Evolutionary conservation across 2,329 filamentous ascomycete species (phyloP).

Genomic region (Torrubiella hemipterigena): DNA sequence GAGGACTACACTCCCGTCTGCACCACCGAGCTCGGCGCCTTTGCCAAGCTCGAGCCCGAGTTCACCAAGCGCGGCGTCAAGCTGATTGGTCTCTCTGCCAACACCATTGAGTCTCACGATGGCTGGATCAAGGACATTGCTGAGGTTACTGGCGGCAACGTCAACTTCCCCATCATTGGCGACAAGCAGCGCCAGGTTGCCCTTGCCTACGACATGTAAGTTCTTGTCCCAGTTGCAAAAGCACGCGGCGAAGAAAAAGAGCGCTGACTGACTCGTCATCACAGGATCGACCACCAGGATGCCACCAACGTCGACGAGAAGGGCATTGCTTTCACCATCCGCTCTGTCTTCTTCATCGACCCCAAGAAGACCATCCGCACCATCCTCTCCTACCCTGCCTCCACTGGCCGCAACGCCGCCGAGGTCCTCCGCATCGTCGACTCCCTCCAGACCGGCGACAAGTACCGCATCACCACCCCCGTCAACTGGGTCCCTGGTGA

Average conservation of each 20-base stretch:
- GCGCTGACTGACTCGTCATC: slow-evolving; percentile 4
- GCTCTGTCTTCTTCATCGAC: slow-evolving; percentile 90
- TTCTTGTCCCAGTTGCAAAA: slow-evolving; percentile 4
- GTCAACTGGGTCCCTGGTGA: slow-evolving; percentile 85
- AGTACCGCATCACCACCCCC: slow-evolving; percentile 76
- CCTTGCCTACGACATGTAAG: slow-evolving; percentile 66
- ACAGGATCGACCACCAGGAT: slow-evolving; percentile 66
- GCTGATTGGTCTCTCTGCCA: slow-evolving; percentile 83
- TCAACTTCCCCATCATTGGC: slow-evolving; percentile 70
- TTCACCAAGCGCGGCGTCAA: slow-evolving; percentile 81
- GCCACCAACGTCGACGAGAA: slow-evolving; percentile 70
- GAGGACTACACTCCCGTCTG: slow-evolving; percentile 91
- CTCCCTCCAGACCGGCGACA: slow-evolving; percentile 73
- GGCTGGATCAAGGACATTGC: slow-evolving; percentile 86
- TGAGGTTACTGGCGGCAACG: slow-evolving; percentile 59
- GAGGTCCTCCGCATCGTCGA: slow-evolving; percentile 72
- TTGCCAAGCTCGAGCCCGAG: slow-evolving; percentile 79
- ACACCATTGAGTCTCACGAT: slow-evolving; percentile 72
- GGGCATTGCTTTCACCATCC: slow-evolving; percentile 86
- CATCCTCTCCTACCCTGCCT: slow-evolving; percentile 86
- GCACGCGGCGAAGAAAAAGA: neutral
- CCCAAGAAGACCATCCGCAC: slow-evolving; percentile 86
- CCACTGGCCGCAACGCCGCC: slow-evolving; percentile 71
- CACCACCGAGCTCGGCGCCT: slow-evolving; percentile 89
- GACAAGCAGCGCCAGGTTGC: slow-evolving; percentile 69